Evolutionary conservation across 495 filamentous ascomycete species (phyloP), one percentile per base, ranked within the genome.

Genomic region (Trichocladium antarcticum): DNA sequence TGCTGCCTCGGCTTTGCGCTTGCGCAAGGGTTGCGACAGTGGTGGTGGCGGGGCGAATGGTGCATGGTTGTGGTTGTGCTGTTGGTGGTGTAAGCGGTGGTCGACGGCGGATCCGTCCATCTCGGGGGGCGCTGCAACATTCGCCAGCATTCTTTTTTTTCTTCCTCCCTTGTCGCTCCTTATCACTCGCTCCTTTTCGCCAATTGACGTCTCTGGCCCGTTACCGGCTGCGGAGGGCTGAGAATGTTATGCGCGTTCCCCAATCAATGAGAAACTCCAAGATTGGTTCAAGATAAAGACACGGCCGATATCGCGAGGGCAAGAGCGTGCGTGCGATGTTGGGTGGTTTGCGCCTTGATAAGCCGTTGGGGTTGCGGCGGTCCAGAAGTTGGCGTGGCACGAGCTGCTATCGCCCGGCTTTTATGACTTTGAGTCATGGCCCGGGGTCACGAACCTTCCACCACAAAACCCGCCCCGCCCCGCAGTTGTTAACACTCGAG

Each of bases 1-100:
- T 37, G 68, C 68, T n/a, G 56, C 53, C 34, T 77, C 73, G 41
- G 74, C 68, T 61, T 73, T 77, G 54, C 74, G 64, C 63, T 77
- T 79, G 56, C 71, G 71, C 46, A 49, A 15, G 34, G 47, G 21
- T 32, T 27, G 48, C 55, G 46, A 47, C 20, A 37, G 49, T 46
- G 37, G 42, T 45, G 48, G 51, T 24, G 34, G 48, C 14, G 15
- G 16, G 15, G 47, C 29, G 12, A 41, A 24, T 34, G 31, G 22
- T 49, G 45, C 45, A 53, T 54, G 50, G 50, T 45, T 46, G 44
- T 40, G 20, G 44, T 50, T 44, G 3, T 57, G 51, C 15, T 41
- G 35, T 5, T 45, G 45, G 38, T 44, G 24, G 19, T 39, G 49
- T 16, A 15, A 35, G 44, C 16, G 51, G 35, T 51, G 51, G 51